phyloP scores from a whole-genome alignment of 345 rosid genomes.

The Clarkia xantiana region DNA sequence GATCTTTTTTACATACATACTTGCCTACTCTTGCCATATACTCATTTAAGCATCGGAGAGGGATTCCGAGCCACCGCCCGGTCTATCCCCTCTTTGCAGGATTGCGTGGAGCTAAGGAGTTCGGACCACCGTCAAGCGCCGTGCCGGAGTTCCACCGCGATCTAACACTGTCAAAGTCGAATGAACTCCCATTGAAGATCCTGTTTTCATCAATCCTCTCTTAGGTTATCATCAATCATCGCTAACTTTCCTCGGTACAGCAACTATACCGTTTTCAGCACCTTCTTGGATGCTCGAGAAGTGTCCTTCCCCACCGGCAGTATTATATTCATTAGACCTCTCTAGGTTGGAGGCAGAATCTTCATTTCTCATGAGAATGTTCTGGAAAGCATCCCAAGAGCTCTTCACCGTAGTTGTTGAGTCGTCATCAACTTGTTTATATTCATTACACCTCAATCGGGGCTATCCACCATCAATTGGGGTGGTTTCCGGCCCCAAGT shows the following conservation, averaged over 20 bases:
- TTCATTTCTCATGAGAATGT: constrained; percentile 42
- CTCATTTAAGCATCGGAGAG: too few species aligned
- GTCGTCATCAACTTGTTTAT: too few species aligned
- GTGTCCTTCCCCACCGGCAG: constrained; percentile 4
- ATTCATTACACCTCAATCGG: too few species aligned
- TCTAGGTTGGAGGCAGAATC: constrained; percentile 8
- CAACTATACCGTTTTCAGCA: constrained; percentile 2
- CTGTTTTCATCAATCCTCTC: constrained; percentile 16
- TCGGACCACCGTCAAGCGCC: too few species aligned
- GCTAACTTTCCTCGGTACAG: constrained; percentile 9
- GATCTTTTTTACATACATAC: too few species aligned
- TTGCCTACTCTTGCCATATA: too few species aligned
- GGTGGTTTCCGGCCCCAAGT: too few species aligned
- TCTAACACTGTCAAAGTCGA: constrained; percentile 37
- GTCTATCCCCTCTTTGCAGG: too few species aligned
- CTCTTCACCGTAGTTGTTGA: constrained; percentile 15
- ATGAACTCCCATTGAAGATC: constrained; percentile 18
- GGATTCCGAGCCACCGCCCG: too few species aligned
- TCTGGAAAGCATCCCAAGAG: constrained; percentile 64
- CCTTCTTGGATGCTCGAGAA: constrained; percentile 4
- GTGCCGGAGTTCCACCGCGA: too few species aligned
- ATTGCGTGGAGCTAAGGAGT: too few species aligned
- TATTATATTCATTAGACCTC: constrained; percentile 10
- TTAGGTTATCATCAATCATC: constrained; percentile 33
- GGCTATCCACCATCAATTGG: too few species aligned